phyloP scores from a whole-genome alignment of 352 stramenopile genomes.

The Pilasporangium apinafurcum region DNA sequence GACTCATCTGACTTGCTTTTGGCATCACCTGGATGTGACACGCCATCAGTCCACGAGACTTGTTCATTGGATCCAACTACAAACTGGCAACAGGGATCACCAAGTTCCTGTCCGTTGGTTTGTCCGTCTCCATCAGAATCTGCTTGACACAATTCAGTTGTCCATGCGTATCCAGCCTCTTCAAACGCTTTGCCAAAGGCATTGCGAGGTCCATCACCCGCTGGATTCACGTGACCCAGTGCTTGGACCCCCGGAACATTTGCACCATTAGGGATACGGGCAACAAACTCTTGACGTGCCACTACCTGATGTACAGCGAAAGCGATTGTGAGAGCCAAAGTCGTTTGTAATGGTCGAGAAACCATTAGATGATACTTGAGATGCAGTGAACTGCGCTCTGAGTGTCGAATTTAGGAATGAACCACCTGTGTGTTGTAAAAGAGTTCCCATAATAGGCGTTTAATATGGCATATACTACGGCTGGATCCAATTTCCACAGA shows the following conservation, averaged over 20 bases:
- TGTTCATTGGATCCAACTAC: slow-evolving; percentile 7
- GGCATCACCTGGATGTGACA: slow-evolving; percentile 13
- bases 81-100: slow-evolving; percentile 55
- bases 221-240: slow-evolving; percentile 12
- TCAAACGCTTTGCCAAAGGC: slow-evolving; percentile 14
- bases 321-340: no score
- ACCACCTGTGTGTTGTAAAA: no score
- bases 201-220: slow-evolving; percentile 12
- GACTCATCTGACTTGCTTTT: slow-evolving; percentile 5
- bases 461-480: no score
- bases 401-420: no score
- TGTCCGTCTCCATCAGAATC: slow-evolving; percentile 40
- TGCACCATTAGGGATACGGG: slow-evolving; percentile 17
- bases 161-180: slow-evolving; percentile 12
- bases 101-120: slow-evolving; percentile 64
- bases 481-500: no score
- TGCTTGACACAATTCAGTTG: slow-evolving; percentile 17
- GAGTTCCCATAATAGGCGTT: no score
- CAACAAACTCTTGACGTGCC: no score
- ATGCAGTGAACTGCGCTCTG: no score
- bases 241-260: slow-evolving; percentile 9
- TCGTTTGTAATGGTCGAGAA: no score
- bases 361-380: no score
- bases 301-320: no score
- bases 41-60: slow-evolving; percentile 6